A percentile compares a stretch with the other conserved stretches of the same genome.
These are phyloP conservation scores for Grosmannia penicillata DNA, from an alignment of 2,329 filamentous ascomycete species.

Conservation along the genomic window DNA sequence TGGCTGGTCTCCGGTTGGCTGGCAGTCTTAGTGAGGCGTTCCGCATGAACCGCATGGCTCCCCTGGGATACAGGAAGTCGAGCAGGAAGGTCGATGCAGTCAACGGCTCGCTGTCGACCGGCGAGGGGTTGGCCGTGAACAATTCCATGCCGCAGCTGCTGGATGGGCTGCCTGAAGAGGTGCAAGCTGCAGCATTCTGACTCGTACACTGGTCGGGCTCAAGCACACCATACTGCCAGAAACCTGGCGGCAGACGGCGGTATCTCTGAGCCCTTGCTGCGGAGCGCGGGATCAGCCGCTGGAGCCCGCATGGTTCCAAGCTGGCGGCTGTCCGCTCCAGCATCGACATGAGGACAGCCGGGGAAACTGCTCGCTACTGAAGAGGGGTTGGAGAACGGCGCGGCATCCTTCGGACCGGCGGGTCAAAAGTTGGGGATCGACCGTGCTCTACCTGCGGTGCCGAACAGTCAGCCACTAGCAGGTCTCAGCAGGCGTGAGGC, in stretches of 20 bases:
- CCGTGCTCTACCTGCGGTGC: no score
- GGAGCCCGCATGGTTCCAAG: conserved; percentile 40
- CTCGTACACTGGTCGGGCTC: no score
- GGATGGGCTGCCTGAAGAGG: conserved; percentile 15
- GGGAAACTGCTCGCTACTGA: not conserved
- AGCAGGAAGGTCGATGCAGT: conserved; percentile 34
- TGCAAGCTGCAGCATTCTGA: conserved; percentile 24
- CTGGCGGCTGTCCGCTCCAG: conserved; percentile 42
- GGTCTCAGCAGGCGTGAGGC: no score
- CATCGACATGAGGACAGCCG: conserved; percentile 25
- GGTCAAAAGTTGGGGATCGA: not conserved
- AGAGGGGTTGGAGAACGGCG: not conserved
- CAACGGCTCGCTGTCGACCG: conserved; percentile 17
- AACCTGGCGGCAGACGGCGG: conserved; percentile 31
- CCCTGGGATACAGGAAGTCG: conserved; percentile 40
- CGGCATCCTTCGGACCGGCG: not conserved
- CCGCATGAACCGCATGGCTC: conserved; percentile 26
- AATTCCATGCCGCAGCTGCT: conserved; percentile 7
- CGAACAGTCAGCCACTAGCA: not conserved
- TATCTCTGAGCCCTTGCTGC: conserved; percentile 22
- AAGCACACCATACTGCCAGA: conserved; percentile 39
- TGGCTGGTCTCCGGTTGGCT: no score
- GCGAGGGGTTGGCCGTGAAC: conserved; percentile 12
- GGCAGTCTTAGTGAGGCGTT: conserved; percentile 11
- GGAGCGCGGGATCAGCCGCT: conserved; percentile 31